Evolutionary conservation across 2,329 filamentous ascomycete genomes (phyloP), one percentile per base, ranked within the genome.

Genomic region (Macrophomina tecta): DNA sequence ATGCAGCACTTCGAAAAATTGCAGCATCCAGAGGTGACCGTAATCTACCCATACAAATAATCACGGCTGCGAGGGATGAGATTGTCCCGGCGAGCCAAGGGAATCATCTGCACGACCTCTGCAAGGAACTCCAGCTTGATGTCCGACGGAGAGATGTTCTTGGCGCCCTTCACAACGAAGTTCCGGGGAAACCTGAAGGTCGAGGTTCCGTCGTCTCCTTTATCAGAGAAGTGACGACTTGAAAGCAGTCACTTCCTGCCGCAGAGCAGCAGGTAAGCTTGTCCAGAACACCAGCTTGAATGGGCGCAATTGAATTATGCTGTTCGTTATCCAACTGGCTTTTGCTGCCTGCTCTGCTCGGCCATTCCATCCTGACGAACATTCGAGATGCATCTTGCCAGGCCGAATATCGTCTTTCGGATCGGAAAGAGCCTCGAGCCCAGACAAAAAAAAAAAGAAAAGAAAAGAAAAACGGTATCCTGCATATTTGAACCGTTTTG

Each of bases 51-150:
- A 71, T 89, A 28, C 73, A 89, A 42, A 74, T 90, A n/a, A 70
- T 89, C 5, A 84, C 88, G 28, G 87, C 87, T 0, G 80, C 79
- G 2, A 76, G 76, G 4, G 88, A 90, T 70, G 83, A 82, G 48
- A 82, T 89, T 1, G 87, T 89, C 16, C 87, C 87, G 0, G 73
- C 85, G n/a, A 79, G 81, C 16, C 87, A 90, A 72, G 84, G 85
- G 2, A 76, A 80, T 38, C 80, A 84, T 63, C 85, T 90, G 73
- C 81, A 83, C 9, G 74, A 76, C 48, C 63, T 80, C 16, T 82
- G 80, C 40, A 72, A 67, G 6, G 71, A 75, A 2, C 64, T 80
- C 2, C 69, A 72, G 1, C 60, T 85, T 5, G 68, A 76, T 0
- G 75, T 82, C 4, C 67, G 76, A 51, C 71, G 80, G 30, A 77